A percentile compares a stretch with the other conserved stretches of the same genome.
Conservation (phyloP, 441 rosid genomes). For the Metrosideros polymorpha region DNA sequence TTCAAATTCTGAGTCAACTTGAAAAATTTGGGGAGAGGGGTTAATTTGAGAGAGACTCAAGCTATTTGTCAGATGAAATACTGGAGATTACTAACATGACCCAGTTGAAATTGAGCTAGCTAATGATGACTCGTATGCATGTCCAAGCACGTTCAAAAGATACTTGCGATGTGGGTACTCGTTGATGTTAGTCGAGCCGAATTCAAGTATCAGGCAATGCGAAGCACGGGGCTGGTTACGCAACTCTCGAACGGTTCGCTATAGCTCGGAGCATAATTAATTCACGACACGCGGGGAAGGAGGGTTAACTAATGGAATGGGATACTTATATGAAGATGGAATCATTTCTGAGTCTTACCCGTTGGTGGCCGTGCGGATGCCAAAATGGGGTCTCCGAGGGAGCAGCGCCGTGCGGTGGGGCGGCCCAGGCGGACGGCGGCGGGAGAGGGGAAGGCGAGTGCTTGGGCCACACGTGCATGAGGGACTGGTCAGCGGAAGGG, state of each 20-base stretch:
- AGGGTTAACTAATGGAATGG: background rate
- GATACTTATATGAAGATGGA: background rate
- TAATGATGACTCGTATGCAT: background rate
- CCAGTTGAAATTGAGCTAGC: background rate
- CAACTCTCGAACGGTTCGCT: background rate
- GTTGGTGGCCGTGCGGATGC: background rate
- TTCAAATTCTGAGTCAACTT: background rate
- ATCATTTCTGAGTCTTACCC: background rate
- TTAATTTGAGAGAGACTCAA: background rate
- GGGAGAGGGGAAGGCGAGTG: background rate
- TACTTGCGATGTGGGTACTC: background rate
- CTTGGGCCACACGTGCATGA: background rate
- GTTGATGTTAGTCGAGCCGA: background rate
- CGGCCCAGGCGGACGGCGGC: background rate
- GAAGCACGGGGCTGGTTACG: background rate
- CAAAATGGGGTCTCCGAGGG: background rate
- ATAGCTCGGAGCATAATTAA: background rate
- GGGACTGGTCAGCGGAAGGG: background rate
- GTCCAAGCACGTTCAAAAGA: background rate
- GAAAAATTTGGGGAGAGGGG: background rate
- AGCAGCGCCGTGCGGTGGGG: background rate
- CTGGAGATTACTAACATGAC: background rate
- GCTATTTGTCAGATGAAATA: background rate
- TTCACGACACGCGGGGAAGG: background rate
- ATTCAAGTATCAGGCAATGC: background rate